Conservation (phyloP, 2,329 filamentous ascomycete genomes). For the Endoconidiophora polonica region DNA sequence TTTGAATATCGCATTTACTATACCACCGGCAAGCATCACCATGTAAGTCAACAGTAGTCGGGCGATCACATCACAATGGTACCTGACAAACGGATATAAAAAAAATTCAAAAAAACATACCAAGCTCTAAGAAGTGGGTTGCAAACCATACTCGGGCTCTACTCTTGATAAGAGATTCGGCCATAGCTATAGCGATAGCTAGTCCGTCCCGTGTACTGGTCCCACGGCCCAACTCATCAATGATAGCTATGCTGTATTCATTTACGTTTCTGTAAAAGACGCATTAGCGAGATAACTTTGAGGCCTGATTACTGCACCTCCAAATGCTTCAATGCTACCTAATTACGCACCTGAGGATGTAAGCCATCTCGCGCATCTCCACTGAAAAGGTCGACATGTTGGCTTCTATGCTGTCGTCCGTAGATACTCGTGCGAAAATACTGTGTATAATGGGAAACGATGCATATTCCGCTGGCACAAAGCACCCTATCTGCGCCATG, state of each 20-base stretch:
- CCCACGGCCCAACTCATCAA: constrained; percentile 84
- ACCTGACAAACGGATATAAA: not conserved
- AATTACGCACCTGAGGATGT: constrained; percentile 49
- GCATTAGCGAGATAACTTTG: not conserved
- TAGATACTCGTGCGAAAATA: constrained; percentile 74
- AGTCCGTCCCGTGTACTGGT: constrained; percentile 81
- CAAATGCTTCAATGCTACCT: not conserved
- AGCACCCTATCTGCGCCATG: constrained; percentile 88
- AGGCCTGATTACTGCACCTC: not conserved
- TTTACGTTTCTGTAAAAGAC: constrained; percentile 47
- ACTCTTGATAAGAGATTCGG: constrained; percentile 70
- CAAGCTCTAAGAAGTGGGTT: constrained; percentile 75
- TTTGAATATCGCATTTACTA: too few species aligned
- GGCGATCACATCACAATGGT: too few species aligned
- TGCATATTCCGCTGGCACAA: constrained; percentile 74
- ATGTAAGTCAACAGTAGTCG: too few species aligned
- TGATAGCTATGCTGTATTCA: constrained; percentile 57
- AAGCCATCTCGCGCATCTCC: constrained; percentile 93
- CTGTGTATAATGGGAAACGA: constrained; percentile 65
- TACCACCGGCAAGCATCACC: too few species aligned
- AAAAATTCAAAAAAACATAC: constrained; percentile 19
- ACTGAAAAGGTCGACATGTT: constrained; percentile 87
- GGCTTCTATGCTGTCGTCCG: constrained; percentile 73
- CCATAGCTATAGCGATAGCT: constrained; percentile 76
- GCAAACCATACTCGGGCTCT: constrained; percentile 77